Evolutionary conservation across 768 basidiomycete species (phyloP), one percentile per base, ranked within the genome.

Genomic region (Neoboletus brunneissimus): DNA sequence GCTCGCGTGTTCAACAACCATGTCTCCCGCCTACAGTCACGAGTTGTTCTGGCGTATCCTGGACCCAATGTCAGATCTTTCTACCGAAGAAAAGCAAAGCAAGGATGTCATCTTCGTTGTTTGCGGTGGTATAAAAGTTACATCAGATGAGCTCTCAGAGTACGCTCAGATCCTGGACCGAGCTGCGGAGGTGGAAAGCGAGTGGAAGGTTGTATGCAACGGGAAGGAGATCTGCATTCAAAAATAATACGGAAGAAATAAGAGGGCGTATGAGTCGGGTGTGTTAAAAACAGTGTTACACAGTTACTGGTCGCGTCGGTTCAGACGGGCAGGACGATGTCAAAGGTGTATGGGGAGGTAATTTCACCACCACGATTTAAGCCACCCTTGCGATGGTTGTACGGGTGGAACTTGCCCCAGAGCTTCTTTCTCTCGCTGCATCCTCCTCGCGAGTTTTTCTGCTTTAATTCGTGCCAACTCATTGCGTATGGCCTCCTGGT

Each of bases 381-480:
- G 58, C 72, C 66, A 74, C 41, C 63, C 64, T 57, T 48, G 67
- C 8, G 70, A 70, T 35, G 56, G 49, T 46, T 57, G 62, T 8
- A 47, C 23, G 25, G 62, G 55, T 48, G 64, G 18, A 16, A 16
- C 53, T 51, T 63, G 56, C 32, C 64, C 64, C 31, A 31, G 48
- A 54, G 72, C 62, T 57, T 76, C 76, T 61, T 60, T 79, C 67
- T 79, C 76, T 53, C 77, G 75, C 43, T 81, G 76, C 40, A 75
- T 69, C 56, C 66, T 76, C 50, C 70, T 69, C 47, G 75, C 74
- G 5, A 81, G 75, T 55, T 81, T 81, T 61, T 86, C 82, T 4
- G 83, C 81, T 61, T 84, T 87, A 59, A 91, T 87, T 57, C 87
- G 81, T 31, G 84, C 84, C 45, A 91, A 71, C 66, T 91, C 89